Percentiles rank a stretch among this genome's conserved stretches.
Evolutionary conservation across 495 filamentous ascomycete species (phyloP).

Genomic region (Tuber calosporum): DNA sequence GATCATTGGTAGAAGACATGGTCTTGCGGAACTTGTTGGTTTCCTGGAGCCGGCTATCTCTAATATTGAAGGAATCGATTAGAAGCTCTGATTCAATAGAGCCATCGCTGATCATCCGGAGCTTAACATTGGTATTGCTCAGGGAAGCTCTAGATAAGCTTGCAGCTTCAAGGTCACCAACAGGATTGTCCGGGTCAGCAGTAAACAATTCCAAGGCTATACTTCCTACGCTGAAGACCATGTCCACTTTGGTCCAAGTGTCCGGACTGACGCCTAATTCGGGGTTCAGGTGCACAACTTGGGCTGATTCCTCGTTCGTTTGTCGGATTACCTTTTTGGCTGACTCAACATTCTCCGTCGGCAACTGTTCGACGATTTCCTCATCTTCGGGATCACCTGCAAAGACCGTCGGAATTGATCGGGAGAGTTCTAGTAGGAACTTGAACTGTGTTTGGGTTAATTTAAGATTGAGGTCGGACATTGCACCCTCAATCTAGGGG

Average conservation of each 20-base stretch:
- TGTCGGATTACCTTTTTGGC: constrained; percentile 43
- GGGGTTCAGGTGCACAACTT: constrained; percentile 54
- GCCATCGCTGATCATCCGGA: constrained; percentile 89
- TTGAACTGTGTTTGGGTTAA: constrained; percentile 86
- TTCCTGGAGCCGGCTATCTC: constrained; percentile 74
- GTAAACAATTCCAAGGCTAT: constrained; percentile 83
- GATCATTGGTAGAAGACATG: constrained; percentile 92
- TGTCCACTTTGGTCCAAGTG: constrained; percentile 87
- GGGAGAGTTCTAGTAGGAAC: constrained; percentile 75
- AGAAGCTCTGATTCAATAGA: constrained; percentile 88
- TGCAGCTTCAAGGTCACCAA: constrained; percentile 67
- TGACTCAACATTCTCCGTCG: constrained; percentile 51
- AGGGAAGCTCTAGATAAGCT: constrained; percentile 90
- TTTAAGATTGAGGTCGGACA: constrained; percentile 85
- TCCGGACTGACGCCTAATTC: constrained; percentile 59
- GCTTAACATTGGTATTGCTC: constrained; percentile 82
- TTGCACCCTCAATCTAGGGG: constrained; percentile 61
- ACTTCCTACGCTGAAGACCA: constrained; percentile 81
- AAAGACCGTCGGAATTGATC: constrained; percentile 80
- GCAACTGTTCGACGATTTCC: constrained; percentile 58
- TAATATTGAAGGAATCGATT: constrained; percentile 89
- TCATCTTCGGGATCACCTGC: constrained; percentile 63
- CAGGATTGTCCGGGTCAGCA: constrained; percentile 62
- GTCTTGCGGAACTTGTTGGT: constrained; percentile 95
- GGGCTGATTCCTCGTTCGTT: constrained; percentile 39